phyloP scores from a whole-genome alignment of 495 filamentous ascomycete genomes.

The Lasiosphaeriaceae sp. region DNA sequence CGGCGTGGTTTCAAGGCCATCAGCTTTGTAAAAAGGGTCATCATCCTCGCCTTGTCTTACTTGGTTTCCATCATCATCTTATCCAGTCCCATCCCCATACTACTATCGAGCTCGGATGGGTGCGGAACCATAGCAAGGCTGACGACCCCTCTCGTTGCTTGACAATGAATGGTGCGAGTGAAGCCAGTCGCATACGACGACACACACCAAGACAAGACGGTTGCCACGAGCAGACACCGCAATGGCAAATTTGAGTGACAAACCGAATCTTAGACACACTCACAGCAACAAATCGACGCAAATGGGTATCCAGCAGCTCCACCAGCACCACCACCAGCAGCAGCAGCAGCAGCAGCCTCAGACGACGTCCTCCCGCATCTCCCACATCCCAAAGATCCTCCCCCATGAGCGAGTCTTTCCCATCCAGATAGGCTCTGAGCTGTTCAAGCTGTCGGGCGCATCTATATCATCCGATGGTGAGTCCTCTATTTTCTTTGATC shows the following conservation, averaged over 20 bases:
- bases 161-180: too few species aligned
- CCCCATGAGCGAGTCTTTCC: slow-evolving; percentile 75
- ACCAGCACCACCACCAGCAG: not conserved
- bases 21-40: too few species aligned
- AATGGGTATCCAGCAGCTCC: not conserved
- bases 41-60: too few species aligned
- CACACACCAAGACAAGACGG: too few species aligned
- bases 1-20: too few species aligned
- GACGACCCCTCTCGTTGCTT: too few species aligned
- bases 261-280: not conserved
- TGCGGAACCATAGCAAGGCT: too few species aligned
- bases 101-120: too few species aligned
- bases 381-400: slow-evolving; percentile 54
- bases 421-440: slow-evolving; percentile 87
- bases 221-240: not conserved
- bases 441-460: slow-evolving; percentile 92
- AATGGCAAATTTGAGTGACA: not conserved
- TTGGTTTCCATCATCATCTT: too few species aligned
- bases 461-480: slow-evolving; percentile 93
- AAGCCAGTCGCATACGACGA: too few species aligned
- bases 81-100: too few species aligned
- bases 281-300: not conserved
- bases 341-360: not conserved
- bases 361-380: slow-evolving; percentile 16
- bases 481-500: slow-evolving; percentile 27